Percentiles rank a stretch among this genome's conserved stretches.
These are phyloP conservation scores for Aspergillus ruber DNA, from an alignment of 2,329 filamentous ascomycete genomes.

Conservation along the genomic window DNA sequence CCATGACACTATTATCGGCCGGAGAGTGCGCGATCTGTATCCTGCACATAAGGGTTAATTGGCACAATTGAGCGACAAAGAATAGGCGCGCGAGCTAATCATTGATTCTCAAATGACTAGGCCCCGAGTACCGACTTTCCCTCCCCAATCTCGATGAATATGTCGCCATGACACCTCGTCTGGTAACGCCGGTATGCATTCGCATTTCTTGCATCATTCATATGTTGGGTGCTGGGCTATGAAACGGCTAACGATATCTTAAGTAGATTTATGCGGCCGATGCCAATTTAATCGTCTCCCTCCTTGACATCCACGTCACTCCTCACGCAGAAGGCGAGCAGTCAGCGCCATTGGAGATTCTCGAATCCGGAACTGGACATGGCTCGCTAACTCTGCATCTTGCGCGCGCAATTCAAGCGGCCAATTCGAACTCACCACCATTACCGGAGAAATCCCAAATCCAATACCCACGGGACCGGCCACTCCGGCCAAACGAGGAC, in stretches of 20 bases:
- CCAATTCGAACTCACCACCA: conserved; percentile 52
- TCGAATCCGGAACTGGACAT: conserved; percentile 82
- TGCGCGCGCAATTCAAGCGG: conserved; percentile 67
- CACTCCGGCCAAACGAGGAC: conserved; percentile 14
- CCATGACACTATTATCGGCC: conserved; percentile 58
- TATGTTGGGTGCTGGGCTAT: background rate
- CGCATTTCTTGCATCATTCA: conserved; percentile 8
- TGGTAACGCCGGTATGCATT: conserved; percentile 64
- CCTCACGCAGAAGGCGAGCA: conserved; percentile 26
- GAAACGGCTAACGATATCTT: conserved; percentile 11
- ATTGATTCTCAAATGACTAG: conserved; percentile 18
- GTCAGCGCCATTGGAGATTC: conserved; percentile 58
- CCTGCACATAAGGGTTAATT: conserved; percentile 45
- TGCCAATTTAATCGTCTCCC: conserved; percentile 65
- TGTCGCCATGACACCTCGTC: conserved; percentile 58
- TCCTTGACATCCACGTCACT: conserved; percentile 66
- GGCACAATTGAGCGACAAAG: conserved; percentile 1
- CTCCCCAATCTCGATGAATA: conserved; percentile 68
- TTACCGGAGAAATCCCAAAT: conserved; percentile 32
- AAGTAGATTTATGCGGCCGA: conserved; percentile 66
- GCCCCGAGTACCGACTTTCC: conserved; percentile 50
- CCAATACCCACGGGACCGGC: conserved; percentile 21
- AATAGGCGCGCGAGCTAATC: background rate
- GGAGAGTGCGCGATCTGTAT: conserved; percentile 53
- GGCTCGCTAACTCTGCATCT: conserved; percentile 71